Evolutionary conservation across 169 alveolate species (phyloP), one percentile per base, ranked within the genome.

Genomic region (Plasmodium cynomolgi): DNA sequence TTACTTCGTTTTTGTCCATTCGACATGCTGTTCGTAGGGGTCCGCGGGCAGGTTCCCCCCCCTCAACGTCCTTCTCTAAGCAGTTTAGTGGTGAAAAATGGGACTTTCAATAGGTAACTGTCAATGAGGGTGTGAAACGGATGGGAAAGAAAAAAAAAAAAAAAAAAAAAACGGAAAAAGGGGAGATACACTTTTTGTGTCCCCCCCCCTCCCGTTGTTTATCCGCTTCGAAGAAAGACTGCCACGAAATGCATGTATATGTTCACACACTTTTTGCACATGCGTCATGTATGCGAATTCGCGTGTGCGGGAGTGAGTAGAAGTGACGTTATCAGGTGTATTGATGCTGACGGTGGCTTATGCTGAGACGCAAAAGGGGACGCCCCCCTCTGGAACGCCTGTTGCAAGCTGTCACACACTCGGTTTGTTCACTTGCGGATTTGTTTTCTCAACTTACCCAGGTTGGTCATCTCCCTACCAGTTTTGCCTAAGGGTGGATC

Each of bases 1-100:
- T 47, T 29, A 54, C 79, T 73, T 41, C 80, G 3, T 31, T 85
- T 74, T 50, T 74, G 79, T 85, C 41, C 7, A 84, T n/a, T 17
- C n/a, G 7, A 7, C 44, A 83, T 17, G 15, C 41, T 33, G 31
- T 31, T 34, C 41, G n/a, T 62, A 71, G 1, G 8, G 39, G 15
- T n/a, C 54, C 44, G 8, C 54, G n/a, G 15, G 6, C 47, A 7
- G 9, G 23, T 13, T 20, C 58, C 6, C 29, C 50, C 50, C 31
- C 37, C 23, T 23, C 7, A 3, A 34, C 26, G 9, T 34, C 83
- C 5, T 71, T 41, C 9, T 13, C 39, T 39, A 1, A 23, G 9
- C 33, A 62, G 75, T 5, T 23, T 23, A 62, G 34, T n/a, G 13
- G 33, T 0, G 75, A 62, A 62, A 20, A 62, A 20, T n/a, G 75